Conservation (phyloP, 371 early-diverging fungal species). For the Mucor mucedo region DNA sequence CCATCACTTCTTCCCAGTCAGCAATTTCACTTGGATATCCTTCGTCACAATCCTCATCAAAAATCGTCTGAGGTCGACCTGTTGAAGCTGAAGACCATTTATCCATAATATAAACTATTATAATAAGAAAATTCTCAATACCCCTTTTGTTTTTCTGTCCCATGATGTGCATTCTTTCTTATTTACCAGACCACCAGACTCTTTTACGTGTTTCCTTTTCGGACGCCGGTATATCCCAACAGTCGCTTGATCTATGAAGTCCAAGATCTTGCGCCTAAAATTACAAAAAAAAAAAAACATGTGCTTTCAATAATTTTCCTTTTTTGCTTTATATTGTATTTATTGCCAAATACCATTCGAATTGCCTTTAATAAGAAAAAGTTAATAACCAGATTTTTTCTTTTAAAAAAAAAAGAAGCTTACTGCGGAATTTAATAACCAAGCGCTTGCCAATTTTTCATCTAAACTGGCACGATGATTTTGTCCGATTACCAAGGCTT, state of each 20-base stretch:
- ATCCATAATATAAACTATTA: conserved; percentile 59
- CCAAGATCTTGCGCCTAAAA: conserved; percentile 69
- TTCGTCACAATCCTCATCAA: conserved; percentile 58
- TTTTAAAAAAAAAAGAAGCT: conserved; percentile 10
- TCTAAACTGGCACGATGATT: conserved; percentile 51
- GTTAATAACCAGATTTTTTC: background rate
- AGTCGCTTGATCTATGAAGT: conserved; percentile 62
- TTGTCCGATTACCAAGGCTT: conserved; percentile 48
- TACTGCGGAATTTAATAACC: conserved; percentile 49
- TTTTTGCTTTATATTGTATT: background rate
- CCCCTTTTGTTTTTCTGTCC: background rate
- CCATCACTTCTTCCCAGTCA: conserved; percentile 53
- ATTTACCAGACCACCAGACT: conserved; percentile 61
- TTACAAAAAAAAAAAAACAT: background rate
- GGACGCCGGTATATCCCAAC: conserved; percentile 55
- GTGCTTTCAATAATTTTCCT: background rate
- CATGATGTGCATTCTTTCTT: background rate
- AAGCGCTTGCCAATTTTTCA: conserved; percentile 39
- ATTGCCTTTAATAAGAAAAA: conserved; percentile 20
- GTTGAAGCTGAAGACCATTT: conserved; percentile 57
- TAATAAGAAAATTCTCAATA: no score
- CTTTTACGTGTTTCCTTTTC: conserved; percentile 66
- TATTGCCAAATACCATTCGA: conserved; percentile 31
- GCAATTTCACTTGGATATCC: conserved; percentile 47
- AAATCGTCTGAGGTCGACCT: conserved; percentile 59